Evolutionary conservation across 495 filamentous ascomycete species (phyloP), one percentile per base, ranked within the genome.

Genomic region (Aspergillus avenaceus): DNA sequence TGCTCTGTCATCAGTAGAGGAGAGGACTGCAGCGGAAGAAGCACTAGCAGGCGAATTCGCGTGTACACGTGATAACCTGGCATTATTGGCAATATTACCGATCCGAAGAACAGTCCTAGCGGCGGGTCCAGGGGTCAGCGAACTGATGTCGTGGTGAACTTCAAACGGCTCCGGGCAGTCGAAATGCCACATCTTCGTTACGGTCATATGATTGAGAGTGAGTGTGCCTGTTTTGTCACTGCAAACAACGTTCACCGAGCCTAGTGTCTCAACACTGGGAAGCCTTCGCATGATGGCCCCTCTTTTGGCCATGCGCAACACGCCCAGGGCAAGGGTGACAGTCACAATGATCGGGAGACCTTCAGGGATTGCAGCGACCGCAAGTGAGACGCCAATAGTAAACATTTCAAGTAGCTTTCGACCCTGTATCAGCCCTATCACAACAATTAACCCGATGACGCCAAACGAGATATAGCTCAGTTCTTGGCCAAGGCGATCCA

Each of bases 171-270:
- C 74, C 1, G 73, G 64, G 19, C 81, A 79, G 50, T 90, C 88
- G 58, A 93, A 91, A 59, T 90, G 85, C 93, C 93, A 99, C 72
- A 97, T 83, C 59, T 95, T 95, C 14, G 91, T 93, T 2, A 95
- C 91, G 2, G 95, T 95, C 92, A 97, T 97, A 61, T 97, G 95
- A 62, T 97, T 99, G 67, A 88, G 87, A 0, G 93, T 99, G 45
- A 99, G 66, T 18, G 93, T 98, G 19, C 92, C 88, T 16, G 93
- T 99, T 72, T 99, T 99, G 71, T 99, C 93, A 62, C 89, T 96
- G 71, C 93, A 99, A 23, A 99, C 88, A 40, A 99, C 93, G 65
- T 97, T 97, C 25, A 99, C 93, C 36, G 89, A 95, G 16, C 95
- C 93, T n/a, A 99, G 72, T 4, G 93, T 97, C 58, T 99, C 93